Evolutionary conservation across 495 filamentous ascomycete species (phyloP).

Genomic region (Aspergillus coremiiformis): DNA sequence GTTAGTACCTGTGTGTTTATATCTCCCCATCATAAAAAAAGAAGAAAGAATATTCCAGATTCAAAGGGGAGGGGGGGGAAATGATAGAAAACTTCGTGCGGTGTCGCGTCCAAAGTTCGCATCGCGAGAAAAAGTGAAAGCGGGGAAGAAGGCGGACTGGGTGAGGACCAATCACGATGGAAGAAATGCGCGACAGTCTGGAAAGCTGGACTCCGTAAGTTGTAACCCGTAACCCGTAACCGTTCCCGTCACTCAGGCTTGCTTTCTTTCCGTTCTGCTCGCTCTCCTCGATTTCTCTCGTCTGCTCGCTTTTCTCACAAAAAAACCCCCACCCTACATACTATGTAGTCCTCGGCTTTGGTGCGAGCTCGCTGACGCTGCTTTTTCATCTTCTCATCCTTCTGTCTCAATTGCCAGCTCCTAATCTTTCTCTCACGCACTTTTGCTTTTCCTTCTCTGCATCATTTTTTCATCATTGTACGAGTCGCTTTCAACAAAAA

Average conservation of each 20-base stretch:
- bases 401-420: constrained; percentile 24
- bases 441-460: constrained; percentile 20
- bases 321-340: constrained; percentile 32
- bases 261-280: constrained; percentile 24
- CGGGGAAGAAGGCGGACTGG: constrained; percentile 14
- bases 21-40: no score
- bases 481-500: constrained; percentile 15
- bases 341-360: constrained; percentile 42
- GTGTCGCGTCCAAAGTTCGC: neutral
- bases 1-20: neutral
- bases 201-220: no score
- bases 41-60: no score
- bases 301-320: constrained; percentile 13
- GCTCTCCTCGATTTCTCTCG: constrained; percentile 18
- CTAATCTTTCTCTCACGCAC: constrained; percentile 17
- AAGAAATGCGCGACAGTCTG: constrained; percentile 9
- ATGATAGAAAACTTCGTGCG: no score
- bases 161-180: constrained; percentile 15
- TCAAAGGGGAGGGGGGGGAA: no score
- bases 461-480: constrained; percentile 7
- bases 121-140: constrained; percentile 2
- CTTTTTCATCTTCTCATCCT: constrained; percentile 16
- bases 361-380: constrained; percentile 31
- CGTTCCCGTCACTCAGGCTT: constrained; percentile 13
- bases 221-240: constrained; percentile 6